phyloP scores from a whole-genome alignment of 345 rosid genomes.

The Arabidopsis arenosa region DNA sequence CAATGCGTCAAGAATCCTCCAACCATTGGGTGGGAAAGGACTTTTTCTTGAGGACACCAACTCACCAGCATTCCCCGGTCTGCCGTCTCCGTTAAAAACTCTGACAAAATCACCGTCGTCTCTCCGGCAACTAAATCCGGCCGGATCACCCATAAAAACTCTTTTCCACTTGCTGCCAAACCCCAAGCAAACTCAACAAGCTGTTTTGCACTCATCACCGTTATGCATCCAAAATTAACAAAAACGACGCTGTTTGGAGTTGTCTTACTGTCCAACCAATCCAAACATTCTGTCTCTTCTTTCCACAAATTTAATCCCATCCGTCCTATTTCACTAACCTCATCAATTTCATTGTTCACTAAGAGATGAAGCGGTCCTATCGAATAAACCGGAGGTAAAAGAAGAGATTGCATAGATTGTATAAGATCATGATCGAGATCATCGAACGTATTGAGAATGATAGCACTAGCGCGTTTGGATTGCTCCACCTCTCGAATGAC shows the following conservation, averaged over 20 bases:
- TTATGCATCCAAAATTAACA: conserved; percentile 39
- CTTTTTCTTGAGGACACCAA: conserved; percentile 70
- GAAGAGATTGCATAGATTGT: conserved; percentile 21
- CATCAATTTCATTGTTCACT: background rate
- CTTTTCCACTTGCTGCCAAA: conserved; percentile 56
- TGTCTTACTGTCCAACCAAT: conserved; percentile 45
- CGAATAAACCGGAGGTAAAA: conserved; percentile 44
- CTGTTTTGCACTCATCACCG: conserved; percentile 38
- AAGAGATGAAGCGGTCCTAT: conserved; percentile 38
- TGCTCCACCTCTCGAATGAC: conserved; percentile 15
- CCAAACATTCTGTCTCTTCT: conserved; percentile 41
- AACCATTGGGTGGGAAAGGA: conserved; percentile 51
- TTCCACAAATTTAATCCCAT: conserved; percentile 40
- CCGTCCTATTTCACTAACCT: background rate
- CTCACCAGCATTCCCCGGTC: conserved; percentile 49
- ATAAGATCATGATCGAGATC: conserved; percentile 44
- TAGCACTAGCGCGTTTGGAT: conserved; percentile 40
- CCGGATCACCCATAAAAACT: conserved; percentile 64
- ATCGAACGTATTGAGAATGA: conserved; percentile 51
- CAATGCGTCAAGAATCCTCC: conserved; percentile 67
- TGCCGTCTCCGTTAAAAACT: conserved; percentile 49
- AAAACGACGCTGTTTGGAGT: conserved; percentile 37
- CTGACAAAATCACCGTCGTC: conserved; percentile 44
- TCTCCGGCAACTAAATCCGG: conserved; percentile 60
- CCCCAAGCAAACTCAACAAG: conserved; percentile 59